Base-by-base conservation (phyloP, 2,329 filamentous ascomycete species). In the Cercospora sp. region DNA sequence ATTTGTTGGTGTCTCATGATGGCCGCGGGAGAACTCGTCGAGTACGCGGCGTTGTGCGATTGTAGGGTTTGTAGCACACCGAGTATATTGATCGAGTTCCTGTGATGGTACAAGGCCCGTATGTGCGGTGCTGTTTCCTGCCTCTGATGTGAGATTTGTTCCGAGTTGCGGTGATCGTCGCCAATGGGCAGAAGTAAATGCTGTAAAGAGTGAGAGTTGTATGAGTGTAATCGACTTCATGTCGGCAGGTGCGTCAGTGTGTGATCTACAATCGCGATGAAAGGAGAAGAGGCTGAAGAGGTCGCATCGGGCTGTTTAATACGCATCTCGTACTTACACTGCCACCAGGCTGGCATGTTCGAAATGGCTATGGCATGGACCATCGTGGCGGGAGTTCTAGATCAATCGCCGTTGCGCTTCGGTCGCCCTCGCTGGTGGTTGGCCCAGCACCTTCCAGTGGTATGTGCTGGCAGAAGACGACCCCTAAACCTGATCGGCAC, bases 151-250 rank as follows among this genome's bases (percentile, higher is more conserved):
- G 24, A 34, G n/a, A 18, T 65, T 59, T 10, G 32, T 13, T 18
- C 21, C 55, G 49, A 30, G 34, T 18, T 58, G 62, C 8, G 51
- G 9, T 12, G 43, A 18, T 18, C 62, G 62, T 18, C 26, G 32
- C 62, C 51, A 58, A 53, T 58, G 62, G 6, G 62, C 62, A 45
- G 53, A 58, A 32, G 32, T 30, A 16, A 58, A n/a, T 30, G 32
- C 12, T 30, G 34, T 26, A 21, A 65, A 24, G 16, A 34, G 4
- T 0, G 62, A 24, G 10, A 65, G 51, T 9, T 53, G 30, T 7
- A 65, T 28, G 51, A 65, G 26, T 18, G 32, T 57, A 40, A 26
- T 65, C 49, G 16, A 18, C 53, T 65, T 65, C 62, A 65, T 65
- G 62, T 18, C 30, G 24, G 45, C 28, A 43, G 13, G 13, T 34